Evolutionary conservation across 176 grass and related monocot species (phyloP), one percentile per base, ranked within the genome.

Genomic region (Oryza brachyantha): DNA sequence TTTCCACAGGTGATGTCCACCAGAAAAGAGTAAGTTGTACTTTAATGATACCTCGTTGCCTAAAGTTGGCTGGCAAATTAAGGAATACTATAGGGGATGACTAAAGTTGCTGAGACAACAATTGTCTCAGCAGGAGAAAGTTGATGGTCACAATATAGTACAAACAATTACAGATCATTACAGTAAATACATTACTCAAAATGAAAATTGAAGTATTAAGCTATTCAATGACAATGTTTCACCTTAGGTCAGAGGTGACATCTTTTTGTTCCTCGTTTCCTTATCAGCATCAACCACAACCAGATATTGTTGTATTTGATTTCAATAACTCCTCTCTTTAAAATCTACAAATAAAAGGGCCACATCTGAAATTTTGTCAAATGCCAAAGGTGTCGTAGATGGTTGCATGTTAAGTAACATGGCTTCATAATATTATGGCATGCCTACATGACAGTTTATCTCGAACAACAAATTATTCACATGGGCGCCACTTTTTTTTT

Each of bases 221-320:
- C 3, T 66, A 21, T 57, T 63, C 50, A 76, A 21, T 40, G 6
- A 61, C 8, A 61, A 61, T 61, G 25, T 36, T 78, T 78, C 59
- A 87, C 85, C 79, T 87, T 69, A 75, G 50, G 38, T 72, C 37
- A 58, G 14, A 37, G 35, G 0, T 28, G 82, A 65, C 64, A 16
- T 14, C 58, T 10, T 43, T 46, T 65, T 52, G 55, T 45, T 72
- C 21, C 36, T 1, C 26, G 16, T 87, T 36, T 43, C 35, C 79
- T 82, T 35, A 76, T 42, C 34, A 77, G 35, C 34, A n/a, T 16
- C 25, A 40, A 65, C 26, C 57, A 87, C 13, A 72, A 61, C 65
- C 28, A 19, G 1, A 28, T 28, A 83, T 63, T 57, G 66, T 8
- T 71, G 21, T 42, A 48, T 32, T 42, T 57, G 13, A n/a, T 82